Conservation (phyloP, 306 rosid species). For the Trifolium fragiferum region DNA sequence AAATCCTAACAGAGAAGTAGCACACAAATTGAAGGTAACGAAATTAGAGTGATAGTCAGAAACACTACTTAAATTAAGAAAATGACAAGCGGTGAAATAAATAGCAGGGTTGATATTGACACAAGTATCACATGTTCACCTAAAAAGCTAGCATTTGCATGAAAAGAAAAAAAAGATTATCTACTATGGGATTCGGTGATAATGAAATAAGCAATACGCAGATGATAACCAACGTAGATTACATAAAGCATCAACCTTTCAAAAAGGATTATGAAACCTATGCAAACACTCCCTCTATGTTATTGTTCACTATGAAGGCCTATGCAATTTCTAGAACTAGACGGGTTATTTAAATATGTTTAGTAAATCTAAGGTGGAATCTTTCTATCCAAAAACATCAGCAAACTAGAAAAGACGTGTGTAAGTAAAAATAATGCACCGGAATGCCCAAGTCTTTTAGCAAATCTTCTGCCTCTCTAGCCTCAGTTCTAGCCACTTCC, state of each 20-base stretch:
- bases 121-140: constrained; percentile 11
- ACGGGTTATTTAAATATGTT: background rate
- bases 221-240: too few relatives aligned
- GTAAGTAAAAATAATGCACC: constrained; percentile 55
- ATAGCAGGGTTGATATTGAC: constrained; percentile 15
- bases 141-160: constrained; percentile 1
- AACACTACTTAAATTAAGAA: constrained; percentile 35
- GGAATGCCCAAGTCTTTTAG: constrained; percentile 82
- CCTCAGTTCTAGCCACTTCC: constrained; percentile 84
- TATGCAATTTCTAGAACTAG: constrained; percentile 12
- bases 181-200: background rate
- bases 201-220: background rate
- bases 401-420: constrained; percentile 9
- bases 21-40: background rate
- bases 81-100: constrained; percentile 3
- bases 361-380: constrained; percentile 7
- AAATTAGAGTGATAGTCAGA: constrained; percentile 19
- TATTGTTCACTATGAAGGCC: constrained; percentile 8
- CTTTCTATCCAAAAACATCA: constrained; percentile 31
- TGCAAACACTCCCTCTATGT: background rate
- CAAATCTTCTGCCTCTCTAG: constrained; percentile 80
- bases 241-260: background rate
- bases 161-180: background rate
- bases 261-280: constrained; percentile 4
- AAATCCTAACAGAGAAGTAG: constrained; percentile 19